A percentile compares a stretch with the other conserved stretches of the same genome.
phyloP scores from a whole-genome alignment of 2,329 filamentous ascomycete genomes.

The Penicillium hesseltinei region DNA sequence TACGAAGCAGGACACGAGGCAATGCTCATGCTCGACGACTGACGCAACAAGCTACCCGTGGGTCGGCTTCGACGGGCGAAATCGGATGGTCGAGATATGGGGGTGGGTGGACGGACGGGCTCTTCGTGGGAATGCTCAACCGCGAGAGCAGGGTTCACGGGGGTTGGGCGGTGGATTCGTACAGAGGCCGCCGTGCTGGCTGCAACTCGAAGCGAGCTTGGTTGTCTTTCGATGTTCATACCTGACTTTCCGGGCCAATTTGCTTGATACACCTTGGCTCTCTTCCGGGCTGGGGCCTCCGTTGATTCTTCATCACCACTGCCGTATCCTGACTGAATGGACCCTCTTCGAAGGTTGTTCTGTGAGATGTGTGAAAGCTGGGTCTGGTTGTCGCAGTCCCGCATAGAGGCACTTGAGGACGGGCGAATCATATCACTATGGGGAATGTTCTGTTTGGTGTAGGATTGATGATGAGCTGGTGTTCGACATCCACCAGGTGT shows the following conservation, averaged over 20 bases:
- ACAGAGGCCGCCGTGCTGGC: conserved; percentile 88
- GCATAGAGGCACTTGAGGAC: conserved; percentile 59
- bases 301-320: conserved; percentile 68
- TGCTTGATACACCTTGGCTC: conserved; percentile 72
- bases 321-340: conserved; percentile 59
- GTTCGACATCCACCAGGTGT: conserved; percentile 35
- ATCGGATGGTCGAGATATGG: conserved; percentile 38
- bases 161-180: conserved; percentile 74
- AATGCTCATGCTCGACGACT: conserved; percentile 56
- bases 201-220: conserved; percentile 81
- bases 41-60: conserved; percentile 57
- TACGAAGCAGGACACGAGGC: conserved; percentile 36
- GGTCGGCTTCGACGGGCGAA: conserved; percentile 33
- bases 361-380: conserved; percentile 25
- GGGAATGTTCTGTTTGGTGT: conserved; percentile 23
- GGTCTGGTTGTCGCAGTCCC: conserved; percentile 34
- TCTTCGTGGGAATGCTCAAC: conserved; percentile 40
- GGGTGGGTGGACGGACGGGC: conserved; percentile 48
- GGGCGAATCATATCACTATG: conserved; percentile 55
- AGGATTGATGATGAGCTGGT: conserved; percentile 28
- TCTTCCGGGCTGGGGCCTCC: conserved; percentile 66
- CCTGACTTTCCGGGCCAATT: conserved; percentile 68
- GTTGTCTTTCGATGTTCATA: conserved; percentile 66
- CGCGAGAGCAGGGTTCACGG: conserved; percentile 40
- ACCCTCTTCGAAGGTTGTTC: conserved; percentile 33